Percentiles rank a stretch among this genome's conserved stretches.
Conservation (phyloP, 2,329 filamentous ascomycete species). For the Microdochium paspali region DNA sequence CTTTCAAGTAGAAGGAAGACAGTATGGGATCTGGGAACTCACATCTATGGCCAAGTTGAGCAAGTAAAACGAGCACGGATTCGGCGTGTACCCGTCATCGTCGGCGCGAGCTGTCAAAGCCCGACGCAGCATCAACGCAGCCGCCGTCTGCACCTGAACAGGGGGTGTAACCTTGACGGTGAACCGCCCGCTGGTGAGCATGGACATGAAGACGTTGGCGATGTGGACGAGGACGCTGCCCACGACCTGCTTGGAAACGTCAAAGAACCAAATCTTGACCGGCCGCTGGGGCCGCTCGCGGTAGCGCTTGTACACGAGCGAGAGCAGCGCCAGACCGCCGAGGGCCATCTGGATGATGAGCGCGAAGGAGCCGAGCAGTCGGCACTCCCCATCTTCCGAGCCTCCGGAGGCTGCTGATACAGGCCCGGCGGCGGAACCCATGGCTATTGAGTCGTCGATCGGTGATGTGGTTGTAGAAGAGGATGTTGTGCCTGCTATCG, state of each 20-base stretch:
- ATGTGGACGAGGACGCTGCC: constrained; percentile 86
- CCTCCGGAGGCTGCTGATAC: not conserved
- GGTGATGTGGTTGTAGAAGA: not conserved
- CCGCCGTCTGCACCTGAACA: constrained; percentile 24
- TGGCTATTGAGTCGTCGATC: constrained; percentile 10
- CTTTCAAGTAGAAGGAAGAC: not conserved
- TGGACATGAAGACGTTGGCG: constrained; percentile 91
- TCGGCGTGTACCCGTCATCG: constrained; percentile 60
- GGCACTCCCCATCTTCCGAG: constrained; percentile 52
- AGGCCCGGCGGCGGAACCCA: constrained; percentile 4
- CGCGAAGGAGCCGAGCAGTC: constrained; percentile 82
- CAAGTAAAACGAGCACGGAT: constrained; percentile 94
- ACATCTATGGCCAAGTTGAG: constrained; percentile 94
- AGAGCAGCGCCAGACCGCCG: constrained; percentile 71
- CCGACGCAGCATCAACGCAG: constrained; percentile 18
- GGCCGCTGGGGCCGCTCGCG: constrained; percentile 85
- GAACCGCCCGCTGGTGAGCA: constrained; percentile 85
- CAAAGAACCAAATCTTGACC: constrained; percentile 95
- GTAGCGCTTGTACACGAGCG: constrained; percentile 89
- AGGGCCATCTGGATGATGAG: constrained; percentile 83
- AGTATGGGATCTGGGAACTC: constrained; percentile 30
- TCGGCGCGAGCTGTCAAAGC: constrained; percentile 25
- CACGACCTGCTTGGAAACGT: constrained; percentile 94
- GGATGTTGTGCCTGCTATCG: constrained; percentile 9
- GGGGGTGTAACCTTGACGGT: constrained; percentile 48